These are phyloP conservation scores for Clonostachys sp. DNA, from an alignment of 2,329 filamentous ascomycete species.

Conservation along the genomic window DNA sequence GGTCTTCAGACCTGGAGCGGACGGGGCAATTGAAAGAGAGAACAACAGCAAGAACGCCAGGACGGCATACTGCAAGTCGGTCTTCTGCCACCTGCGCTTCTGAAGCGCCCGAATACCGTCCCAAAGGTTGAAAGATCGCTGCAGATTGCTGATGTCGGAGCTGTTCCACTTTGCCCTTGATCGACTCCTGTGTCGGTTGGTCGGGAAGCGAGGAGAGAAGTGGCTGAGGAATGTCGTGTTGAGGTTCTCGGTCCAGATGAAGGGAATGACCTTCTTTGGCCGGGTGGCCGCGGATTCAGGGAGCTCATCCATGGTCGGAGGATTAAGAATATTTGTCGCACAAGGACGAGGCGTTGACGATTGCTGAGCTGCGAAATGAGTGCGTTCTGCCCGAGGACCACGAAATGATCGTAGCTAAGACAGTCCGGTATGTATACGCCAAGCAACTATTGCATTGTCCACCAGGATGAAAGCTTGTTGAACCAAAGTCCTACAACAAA, in stretches of 20 bases:
- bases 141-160: constrained; percentile 67
- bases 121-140: constrained; percentile 77
- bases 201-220: constrained; percentile 30
- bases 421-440: too few species aligned
- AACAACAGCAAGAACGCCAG: constrained; percentile 74
- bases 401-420: too few species aligned
- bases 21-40: constrained; percentile 76
- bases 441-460: too few species aligned
- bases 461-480: too few species aligned
- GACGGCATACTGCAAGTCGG: constrained; percentile 81
- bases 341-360: too few species aligned
- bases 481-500: too few species aligned
- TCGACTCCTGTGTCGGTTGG: constrained; percentile 24
- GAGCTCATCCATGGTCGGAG: not conserved
- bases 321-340: too few species aligned
- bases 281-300: not conserved
- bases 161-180: constrained; percentile 28
- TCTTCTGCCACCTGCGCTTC: constrained; percentile 73
- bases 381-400: too few species aligned
- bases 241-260: constrained; percentile 28
- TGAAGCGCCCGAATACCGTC: constrained; percentile 74
- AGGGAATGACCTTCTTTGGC: too few species aligned
- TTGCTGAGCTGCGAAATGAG: too few species aligned
- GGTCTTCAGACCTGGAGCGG: constrained; percentile 75
- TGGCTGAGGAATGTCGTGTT: constrained; percentile 36